Evolutionary conservation across 2,329 filamentous ascomycete genomes (phyloP), one percentile per base, ranked within the genome.

Genomic region (Aspergillus candidus): DNA sequence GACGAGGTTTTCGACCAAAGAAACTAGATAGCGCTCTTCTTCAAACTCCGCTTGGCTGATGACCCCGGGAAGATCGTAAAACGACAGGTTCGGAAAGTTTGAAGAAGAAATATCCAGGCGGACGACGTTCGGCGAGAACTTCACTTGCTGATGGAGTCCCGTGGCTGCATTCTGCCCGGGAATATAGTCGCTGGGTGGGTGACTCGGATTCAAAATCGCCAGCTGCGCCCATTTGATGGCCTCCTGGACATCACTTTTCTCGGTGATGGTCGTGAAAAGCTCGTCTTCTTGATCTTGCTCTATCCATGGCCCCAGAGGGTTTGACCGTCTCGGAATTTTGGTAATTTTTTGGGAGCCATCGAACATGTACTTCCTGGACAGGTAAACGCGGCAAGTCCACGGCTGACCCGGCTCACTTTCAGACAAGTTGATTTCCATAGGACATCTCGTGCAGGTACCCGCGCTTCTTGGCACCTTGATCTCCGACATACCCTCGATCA

Each of bases 21-120:
- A 71, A 11, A 90, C 83, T 0, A 91, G 70, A 44, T 86, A 86
- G 8, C 77, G 72, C 12, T 90, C 81, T 3, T 78, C 72, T 6
- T 77, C 76, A 6, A 80, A 73, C 2, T 80, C 78, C 0, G 83
- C 76, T 6, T 83, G 83, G 14, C 82, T 80, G 49, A 94, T 91
- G 0, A 94, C 80, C 0, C 89, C 89, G 0, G 89, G 89, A 0
- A 95, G 73, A 48, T 95, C 89, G 48, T 87, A 91, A 55, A 95
- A 94, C 0, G 84, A 88, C 0, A 95, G 62, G 5, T 87, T 81
- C 0, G 87, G 83, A 0, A 91, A 74, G 0, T 73, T 74, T 0
- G 85, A 84, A 0, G 83, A 84, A 0, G 80, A 80, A 18, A 95
- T 88, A 41, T 88, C 79, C 0, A 95, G 71, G 0, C 82, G 77